Percentiles rank a stretch among this genome's conserved stretches.
These are phyloP conservation scores for Ilex paraguariensis DNA, from an alignment of 305 asterid genomes.

Conservation along the genomic window DNA sequence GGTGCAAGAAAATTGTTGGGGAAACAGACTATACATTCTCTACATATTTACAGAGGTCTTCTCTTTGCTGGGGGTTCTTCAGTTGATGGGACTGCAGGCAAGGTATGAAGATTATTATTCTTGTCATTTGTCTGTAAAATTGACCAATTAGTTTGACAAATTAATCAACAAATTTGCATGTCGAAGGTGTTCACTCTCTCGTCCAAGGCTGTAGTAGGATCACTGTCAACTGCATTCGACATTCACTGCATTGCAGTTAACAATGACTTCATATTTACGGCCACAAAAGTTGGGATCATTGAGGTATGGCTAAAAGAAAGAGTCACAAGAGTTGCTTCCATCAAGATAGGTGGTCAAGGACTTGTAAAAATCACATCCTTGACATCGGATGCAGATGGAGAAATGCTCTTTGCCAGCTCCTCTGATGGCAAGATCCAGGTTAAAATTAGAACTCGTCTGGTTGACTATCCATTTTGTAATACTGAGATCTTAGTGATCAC, in stretches of 20 bases:
- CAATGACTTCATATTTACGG: slow-evolving; percentile 62
- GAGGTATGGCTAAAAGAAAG: slow-evolving; percentile 75
- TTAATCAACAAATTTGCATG: slow-evolving; percentile 1
- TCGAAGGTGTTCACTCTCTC: slow-evolving; percentile 68
- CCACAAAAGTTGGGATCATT: slow-evolving; percentile 60
- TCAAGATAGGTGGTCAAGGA: slow-evolving; percentile 38
- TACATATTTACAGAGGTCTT: slow-evolving; percentile 40
- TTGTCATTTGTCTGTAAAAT: neutral
- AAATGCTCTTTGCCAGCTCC: slow-evolving; percentile 68
- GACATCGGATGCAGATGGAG: slow-evolving; percentile 55
- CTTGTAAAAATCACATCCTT: slow-evolving; percentile 37
- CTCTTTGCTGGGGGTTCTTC: slow-evolving; percentile 58
- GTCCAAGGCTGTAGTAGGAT: slow-evolving; percentile 62
- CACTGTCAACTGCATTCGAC: slow-evolving; percentile 50
- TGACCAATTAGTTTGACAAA: neutral
- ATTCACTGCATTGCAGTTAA: slow-evolving; percentile 43
- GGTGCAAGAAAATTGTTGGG: slow-evolving; percentile 68
- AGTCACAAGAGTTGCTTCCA: slow-evolving; percentile 43
- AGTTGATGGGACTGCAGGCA: slow-evolving; percentile 76
- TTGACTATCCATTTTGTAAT: neutral
- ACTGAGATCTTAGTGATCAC: neutral
- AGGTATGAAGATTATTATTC: slow-evolving; percentile 29
- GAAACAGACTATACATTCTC: slow-evolving; percentile 59
- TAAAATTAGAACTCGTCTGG: slow-evolving; percentile 1
- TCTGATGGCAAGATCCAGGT: slow-evolving; percentile 77